Base-by-base conservation (phyloP, 371 early-diverging fungal species). In the Dichotomocladium elegans region DNA sequence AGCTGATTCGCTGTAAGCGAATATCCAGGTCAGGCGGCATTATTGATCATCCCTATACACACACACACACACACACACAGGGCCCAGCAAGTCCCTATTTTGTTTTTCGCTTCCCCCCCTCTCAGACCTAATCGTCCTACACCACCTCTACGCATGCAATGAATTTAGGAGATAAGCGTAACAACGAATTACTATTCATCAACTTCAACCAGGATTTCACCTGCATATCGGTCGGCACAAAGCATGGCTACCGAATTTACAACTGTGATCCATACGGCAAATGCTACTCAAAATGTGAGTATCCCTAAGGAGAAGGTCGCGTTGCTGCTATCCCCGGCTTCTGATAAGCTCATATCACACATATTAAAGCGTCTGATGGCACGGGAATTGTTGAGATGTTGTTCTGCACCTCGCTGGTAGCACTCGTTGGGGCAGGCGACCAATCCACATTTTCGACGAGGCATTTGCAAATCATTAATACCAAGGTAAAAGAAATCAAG, bases 351-450 rank as follows among this genome's bases (percentile, higher is more conserved):
- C 37, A 29, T 8, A 11, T 2, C 22, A 30, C 3, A 0, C 24
- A 9, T 24, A 45, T 1, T 14, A 45, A 54, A 87, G 89, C 80
- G 24, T 88, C 88, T 59, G 92, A 92, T 31, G 94, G 94, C 6
- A 90, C 93, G 19, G 93, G 94, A 17, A 89, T 95, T 48, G 93
- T 93, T 5, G 97, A 95, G 72, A 96, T 98, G 96, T 75, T 98
- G 31, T 98, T 96, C 57, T 91, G 89, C 55, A 96, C 98, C 3
- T 89, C 90, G 8, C 81, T 98, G 15, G 94, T 98, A 0, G 98
- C 97, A 0, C 73, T 97, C 22, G 96, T 95, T 11, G 98, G 97
- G 3, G 89, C 95, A 14, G 96, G 97, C 3, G 94, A 94, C 57
- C 87, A 89, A 53, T 92, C 94, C 12, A 68, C 87, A n/a, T 86